These are phyloP conservation scores for Nemania serpens DNA, from an alignment of 2,329 filamentous ascomycete genomes.

Conservation along the genomic window DNA sequence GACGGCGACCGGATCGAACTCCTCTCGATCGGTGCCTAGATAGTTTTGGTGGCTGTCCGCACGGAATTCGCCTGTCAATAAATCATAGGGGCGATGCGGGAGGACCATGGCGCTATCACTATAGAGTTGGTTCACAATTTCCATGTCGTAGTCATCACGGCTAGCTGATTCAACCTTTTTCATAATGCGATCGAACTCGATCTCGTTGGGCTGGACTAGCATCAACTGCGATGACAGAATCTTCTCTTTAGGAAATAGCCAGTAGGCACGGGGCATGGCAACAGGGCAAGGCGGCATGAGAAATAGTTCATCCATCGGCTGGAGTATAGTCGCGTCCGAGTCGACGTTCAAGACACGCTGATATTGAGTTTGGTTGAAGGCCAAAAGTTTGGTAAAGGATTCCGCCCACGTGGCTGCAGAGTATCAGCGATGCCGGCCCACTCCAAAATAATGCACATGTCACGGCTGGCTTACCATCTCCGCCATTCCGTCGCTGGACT, in stretches of 20 bases:
- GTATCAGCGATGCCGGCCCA: conserved; percentile 8
- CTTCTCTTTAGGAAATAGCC: conserved; percentile 60
- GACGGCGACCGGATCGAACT: conserved; percentile 61
- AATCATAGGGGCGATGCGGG: conserved; percentile 65
- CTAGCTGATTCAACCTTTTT: conserved; percentile 41
- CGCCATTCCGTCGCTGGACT: conserved; percentile 44
- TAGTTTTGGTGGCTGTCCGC: conserved; percentile 52
- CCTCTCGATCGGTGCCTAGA: conserved; percentile 46
- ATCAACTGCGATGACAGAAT: conserved; percentile 65
- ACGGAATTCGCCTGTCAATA: conserved; percentile 68
- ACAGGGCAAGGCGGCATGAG: conserved; percentile 63
- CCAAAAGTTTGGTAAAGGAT: conserved; percentile 69
- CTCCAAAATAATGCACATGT: background rate
- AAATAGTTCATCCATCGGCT: conserved; percentile 73
- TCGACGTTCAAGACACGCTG: conserved; percentile 56
- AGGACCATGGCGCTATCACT: conserved; percentile 62
- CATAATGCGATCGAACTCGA: conserved; percentile 51
- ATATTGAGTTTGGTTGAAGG: conserved; percentile 70
- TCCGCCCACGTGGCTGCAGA: conserved; percentile 60
- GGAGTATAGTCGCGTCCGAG: conserved; percentile 66
- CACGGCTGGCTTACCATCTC: conserved; percentile 42
- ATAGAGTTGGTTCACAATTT: conserved; percentile 68
- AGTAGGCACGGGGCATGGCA: conserved; percentile 74
- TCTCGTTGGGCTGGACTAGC: conserved; percentile 61
- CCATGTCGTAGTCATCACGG: conserved; percentile 64